A percentile compares a stretch with the other conserved stretches of the same genome.
Conservation (phyloP, 139 green algal species). For the Dunaliella sp. region DNA sequence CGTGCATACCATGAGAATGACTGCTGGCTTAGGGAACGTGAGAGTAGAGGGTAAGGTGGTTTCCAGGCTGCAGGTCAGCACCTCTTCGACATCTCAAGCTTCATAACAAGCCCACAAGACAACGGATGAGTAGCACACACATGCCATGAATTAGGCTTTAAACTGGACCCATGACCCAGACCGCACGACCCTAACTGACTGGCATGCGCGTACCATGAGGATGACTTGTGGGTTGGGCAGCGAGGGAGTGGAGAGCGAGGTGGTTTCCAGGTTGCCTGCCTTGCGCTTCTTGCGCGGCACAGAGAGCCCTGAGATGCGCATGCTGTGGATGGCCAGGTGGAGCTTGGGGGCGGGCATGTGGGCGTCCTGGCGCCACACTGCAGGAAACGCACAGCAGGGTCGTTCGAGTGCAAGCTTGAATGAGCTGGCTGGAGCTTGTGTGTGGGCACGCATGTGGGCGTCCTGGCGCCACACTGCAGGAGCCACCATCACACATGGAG, state of each 20-base stretch:
- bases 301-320: conserved; percentile 16
- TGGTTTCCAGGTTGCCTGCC: not conserved
- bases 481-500: not conserved
- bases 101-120: too few relatives aligned
- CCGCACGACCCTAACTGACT: not conserved
- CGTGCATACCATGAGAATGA: too few relatives aligned
- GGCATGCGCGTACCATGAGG: conserved; percentile 5
- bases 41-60: too few relatives aligned
- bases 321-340: not conserved
- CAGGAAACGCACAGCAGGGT: conserved; percentile 31
- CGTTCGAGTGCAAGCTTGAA: not conserved
- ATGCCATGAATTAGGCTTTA: too few relatives aligned
- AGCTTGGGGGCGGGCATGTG: not conserved
- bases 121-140: too few relatives aligned
- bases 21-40: too few relatives aligned
- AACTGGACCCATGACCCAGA: too few relatives aligned
- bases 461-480: conserved; percentile 8
- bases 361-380: too few relatives aligned
- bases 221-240: conserved; percentile 11
- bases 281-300: conserved; percentile 16
- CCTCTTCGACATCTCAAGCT: too few relatives aligned
- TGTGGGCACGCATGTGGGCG: not conserved
- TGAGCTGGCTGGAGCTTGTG: not conserved
- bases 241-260: not conserved
- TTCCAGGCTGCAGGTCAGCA: too few relatives aligned